Percentiles rank a stretch among this genome's conserved stretches.
Evolutionary conservation across 345 rosid species (phyloP).

Genomic region (Aegle marmelos): DNA sequence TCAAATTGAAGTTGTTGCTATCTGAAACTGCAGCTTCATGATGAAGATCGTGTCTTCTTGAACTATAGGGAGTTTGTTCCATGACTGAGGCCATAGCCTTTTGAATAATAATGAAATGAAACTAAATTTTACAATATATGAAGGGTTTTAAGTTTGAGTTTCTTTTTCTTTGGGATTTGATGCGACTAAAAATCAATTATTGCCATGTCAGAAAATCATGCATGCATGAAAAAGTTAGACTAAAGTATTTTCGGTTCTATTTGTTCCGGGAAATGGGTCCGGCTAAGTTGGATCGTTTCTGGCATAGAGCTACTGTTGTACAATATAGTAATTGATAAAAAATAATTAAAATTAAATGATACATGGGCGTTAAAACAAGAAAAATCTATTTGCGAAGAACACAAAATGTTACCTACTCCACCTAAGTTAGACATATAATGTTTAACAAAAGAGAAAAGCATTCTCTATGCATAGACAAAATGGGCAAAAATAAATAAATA

Average conservation of each 20-base stretch:
- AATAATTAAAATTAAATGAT: too few relatives aligned
- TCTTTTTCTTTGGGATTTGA: neutral
- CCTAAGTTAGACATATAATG: too few relatives aligned
- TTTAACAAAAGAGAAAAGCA: too few relatives aligned
- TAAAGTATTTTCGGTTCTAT: neutral
- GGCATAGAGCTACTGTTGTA: too few relatives aligned
- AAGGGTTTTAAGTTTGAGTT: neutral
- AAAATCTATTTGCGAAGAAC: too few relatives aligned
- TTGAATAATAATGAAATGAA: neutral
- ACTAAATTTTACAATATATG: neutral
- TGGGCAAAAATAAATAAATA: too few relatives aligned
- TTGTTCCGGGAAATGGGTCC: neutral
- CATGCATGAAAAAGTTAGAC: neutral
- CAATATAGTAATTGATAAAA: too few relatives aligned
- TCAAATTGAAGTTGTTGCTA: conserved; percentile 34
- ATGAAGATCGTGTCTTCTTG: conserved; percentile 20
- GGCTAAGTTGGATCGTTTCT: too few relatives aligned
- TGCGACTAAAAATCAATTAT: neutral
- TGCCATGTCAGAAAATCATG: neutral
- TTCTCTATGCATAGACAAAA: too few relatives aligned
- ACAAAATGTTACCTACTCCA: too few relatives aligned
- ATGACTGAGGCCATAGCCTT: conserved; percentile 24
- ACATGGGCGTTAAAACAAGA: too few relatives aligned
- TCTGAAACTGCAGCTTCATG: conserved; percentile 16
- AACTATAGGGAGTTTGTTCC: conserved; percentile 25